These are phyloP conservation scores for Umbelopsis sp. DNA, from an alignment of 371 early-diverging fungal species.

Conservation along the genomic window DNA sequence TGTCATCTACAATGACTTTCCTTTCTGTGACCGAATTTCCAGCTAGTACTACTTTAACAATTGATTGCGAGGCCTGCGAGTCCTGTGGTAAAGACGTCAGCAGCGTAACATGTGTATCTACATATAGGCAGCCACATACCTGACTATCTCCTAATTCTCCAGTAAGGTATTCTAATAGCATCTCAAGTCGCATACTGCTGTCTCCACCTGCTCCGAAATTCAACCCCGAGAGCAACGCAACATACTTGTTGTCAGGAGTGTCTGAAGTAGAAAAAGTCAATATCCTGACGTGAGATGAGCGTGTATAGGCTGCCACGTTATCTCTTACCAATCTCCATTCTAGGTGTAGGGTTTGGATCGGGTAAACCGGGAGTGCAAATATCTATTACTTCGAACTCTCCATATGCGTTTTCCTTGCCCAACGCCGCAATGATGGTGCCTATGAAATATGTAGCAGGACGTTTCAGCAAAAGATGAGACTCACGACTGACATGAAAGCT, in stretches of 20 bases:
- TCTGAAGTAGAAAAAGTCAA: constrained; percentile 19
- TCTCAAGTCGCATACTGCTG: constrained; percentile 60
- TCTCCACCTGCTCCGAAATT: constrained; percentile 57
- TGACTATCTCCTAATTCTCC: constrained; percentile 72
- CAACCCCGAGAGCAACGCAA: constrained; percentile 86
- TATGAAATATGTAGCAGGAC: constrained; percentile 42
- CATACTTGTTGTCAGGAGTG: constrained; percentile 52
- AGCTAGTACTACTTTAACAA: constrained; percentile 66
- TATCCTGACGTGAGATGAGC: too few relatives aligned
- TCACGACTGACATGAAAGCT: neutral
- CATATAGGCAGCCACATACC: constrained; percentile 31
- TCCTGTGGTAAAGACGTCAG: neutral
- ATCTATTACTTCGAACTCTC: constrained; percentile 85
- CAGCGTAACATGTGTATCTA: neutral
- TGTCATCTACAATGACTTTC: constrained; percentile 36
- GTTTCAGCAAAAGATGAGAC: constrained; percentile 50
- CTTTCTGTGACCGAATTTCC: constrained; percentile 71
- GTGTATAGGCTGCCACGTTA: neutral
- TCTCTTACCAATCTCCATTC: constrained; percentile 34
- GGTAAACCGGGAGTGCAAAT: constrained; percentile 74
- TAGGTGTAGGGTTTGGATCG: constrained; percentile 53
- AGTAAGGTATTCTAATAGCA: constrained; percentile 77
- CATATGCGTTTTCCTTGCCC: constrained; percentile 71
- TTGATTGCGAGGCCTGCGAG: neutral
- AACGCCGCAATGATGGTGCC: constrained; percentile 79